Evolutionary conservation across 495 filamentous ascomycete genomes (phyloP).

Genomic region (Astrocystis sublimbata): DNA sequence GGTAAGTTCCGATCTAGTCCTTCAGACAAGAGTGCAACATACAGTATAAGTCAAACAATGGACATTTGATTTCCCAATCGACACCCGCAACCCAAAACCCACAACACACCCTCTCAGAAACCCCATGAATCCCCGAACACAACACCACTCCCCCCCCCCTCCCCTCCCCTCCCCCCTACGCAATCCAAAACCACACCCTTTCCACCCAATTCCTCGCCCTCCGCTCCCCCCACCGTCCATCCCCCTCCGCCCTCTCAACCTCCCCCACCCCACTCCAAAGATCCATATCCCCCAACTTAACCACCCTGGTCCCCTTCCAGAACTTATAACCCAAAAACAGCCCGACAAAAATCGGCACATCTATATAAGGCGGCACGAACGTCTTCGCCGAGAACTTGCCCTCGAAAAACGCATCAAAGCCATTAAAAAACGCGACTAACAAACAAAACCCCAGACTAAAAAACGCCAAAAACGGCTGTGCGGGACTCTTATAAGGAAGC

Average conservation of each 20-base stretch:
- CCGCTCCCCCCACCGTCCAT: constrained; percentile 50
- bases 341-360: constrained; percentile 57
- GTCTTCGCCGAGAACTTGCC: constrained; percentile 47
- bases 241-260: constrained; percentile 54
- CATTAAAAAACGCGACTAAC: constrained; percentile 55
- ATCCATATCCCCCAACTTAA: constrained; percentile 57
- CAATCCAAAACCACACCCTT: constrained; percentile 57
- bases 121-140: no score
- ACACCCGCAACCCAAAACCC: no score
- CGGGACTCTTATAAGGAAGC: constrained; percentile 59
- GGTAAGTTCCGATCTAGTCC: no score
- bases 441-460: constrained; percentile 58
- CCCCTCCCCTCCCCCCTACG: constrained; percentile 33
- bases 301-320: constrained; percentile 47
- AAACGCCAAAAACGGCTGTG: constrained; percentile 65
- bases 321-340: constrained; percentile 61
- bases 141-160: no score
- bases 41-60: no score
- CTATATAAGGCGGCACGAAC: constrained; percentile 62
- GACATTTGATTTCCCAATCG: no score
- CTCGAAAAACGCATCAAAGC: constrained; percentile 53
- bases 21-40: no score
- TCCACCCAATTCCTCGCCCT: constrained; percentile 51
- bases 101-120: no score
- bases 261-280: constrained; percentile 64